Base-by-base conservation (phyloP, 2,329 filamentous ascomycete species). In the Aspergillus sergii region DNA sequence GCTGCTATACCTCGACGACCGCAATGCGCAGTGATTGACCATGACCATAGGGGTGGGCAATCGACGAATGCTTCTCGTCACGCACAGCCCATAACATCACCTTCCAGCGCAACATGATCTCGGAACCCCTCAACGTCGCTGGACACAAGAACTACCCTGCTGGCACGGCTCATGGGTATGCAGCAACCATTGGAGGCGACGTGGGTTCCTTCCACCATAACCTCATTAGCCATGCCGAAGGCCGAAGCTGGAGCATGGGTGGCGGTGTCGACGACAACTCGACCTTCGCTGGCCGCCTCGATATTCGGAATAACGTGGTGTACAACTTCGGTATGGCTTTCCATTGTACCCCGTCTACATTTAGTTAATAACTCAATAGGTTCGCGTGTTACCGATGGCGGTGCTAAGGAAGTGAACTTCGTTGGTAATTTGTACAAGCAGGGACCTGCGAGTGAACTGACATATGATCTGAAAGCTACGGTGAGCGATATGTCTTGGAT, bases 321-420 rank as follows among this genome's bases (percentile, higher is more conserved):
- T 64, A 64, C 34, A 64, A 64, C 11, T 64, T 64, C 16, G 62
- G 59, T 62, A 21, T 41, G 34, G 19, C 39, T 3, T 7, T 41
- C 16, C 3, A 7, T 41, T 41, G 8, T 41, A 41, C 1, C 39
- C 16, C 3, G 39, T n/a, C 39, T 41, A n/a, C 39, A 1, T n/a
- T 19, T 1, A 16, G 0, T n/a, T 16, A 19, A 5, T 8, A 28
- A 32, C 4, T 32, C 7, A 11, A 7, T 21, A 64, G 63, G 63
- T 8, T 55, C 56, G 4, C 57, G 63, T 26, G 63, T 62, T 21
- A 64, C 63, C 0, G 63, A 64, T 36, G 63, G 57, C 6, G 63
- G 63, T 57, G 63, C 60, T 5, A 64, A 53, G 57, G 60, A 64
- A 32, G 63, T 62, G 45, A 64, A 64, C 53, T 64, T 62, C 23